Percentiles rank a stretch among this genome's conserved stretches.
phyloP scores from a whole-genome alignment of 306 rosid genomes.

The Prinsepia uniflora region DNA sequence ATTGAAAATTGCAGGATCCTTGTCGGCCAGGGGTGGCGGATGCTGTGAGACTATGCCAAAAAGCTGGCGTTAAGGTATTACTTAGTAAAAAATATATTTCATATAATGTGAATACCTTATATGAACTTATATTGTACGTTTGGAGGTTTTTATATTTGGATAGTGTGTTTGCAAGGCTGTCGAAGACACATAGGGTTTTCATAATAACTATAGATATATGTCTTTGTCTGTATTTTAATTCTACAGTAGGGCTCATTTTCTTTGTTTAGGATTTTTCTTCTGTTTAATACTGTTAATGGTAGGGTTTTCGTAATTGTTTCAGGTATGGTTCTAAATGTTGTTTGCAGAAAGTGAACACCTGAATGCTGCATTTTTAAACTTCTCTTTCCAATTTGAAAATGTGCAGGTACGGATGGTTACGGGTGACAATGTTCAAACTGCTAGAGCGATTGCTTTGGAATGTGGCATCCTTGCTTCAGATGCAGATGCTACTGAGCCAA shows the following conservation, averaged over 20 bases:
- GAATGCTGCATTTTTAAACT: not conserved
- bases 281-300: not conserved
- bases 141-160: not conserved
- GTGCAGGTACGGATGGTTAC: slow-evolving; percentile 86
- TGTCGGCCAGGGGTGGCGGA: slow-evolving; percentile 75
- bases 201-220: not conserved
- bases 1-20: slow-evolving; percentile 49
- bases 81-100: not conserved
- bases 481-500: slow-evolving; percentile 51
- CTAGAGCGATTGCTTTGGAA: slow-evolving; percentile 85
- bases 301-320: not conserved
- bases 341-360: not conserved
- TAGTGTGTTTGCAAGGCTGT: not conserved
- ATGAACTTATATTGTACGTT: not conserved
- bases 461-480: slow-evolving; percentile 74
- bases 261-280: not conserved
- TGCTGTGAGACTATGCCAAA: slow-evolving; percentile 79
- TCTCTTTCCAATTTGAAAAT: not conserved
- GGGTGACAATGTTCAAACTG: slow-evolving; percentile 90
- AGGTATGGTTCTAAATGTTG: not conserved
- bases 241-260: not conserved
- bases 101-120: slow-evolving; percentile 3
- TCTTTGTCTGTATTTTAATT: not conserved
- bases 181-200: no score
- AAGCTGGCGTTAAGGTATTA: slow-evolving; percentile 89